A percentile compares a stretch with the other conserved stretches of the same genome.
Evolutionary conservation across 2,329 filamentous ascomycete species (phyloP).

Genomic region (Exophiala spinifera): DNA sequence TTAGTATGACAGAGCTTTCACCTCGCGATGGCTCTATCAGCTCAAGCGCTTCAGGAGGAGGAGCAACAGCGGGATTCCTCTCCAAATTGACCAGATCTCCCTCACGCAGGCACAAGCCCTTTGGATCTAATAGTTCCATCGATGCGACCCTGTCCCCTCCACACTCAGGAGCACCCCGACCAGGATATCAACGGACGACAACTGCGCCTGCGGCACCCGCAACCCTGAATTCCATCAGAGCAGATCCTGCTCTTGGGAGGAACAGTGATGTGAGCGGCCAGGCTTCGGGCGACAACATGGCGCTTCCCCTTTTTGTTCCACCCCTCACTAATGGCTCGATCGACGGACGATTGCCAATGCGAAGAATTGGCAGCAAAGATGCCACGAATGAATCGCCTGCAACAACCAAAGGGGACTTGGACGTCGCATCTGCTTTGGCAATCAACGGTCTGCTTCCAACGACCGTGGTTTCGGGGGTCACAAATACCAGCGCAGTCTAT

Average conservation of each 20-base stretch:
- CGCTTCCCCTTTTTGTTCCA: conserved; percentile 6
- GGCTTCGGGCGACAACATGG: conserved; percentile 15
- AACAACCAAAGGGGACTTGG: conserved; percentile 9
- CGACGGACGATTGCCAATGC: conserved; percentile 7
- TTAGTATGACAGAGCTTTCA: conserved; percentile 22
- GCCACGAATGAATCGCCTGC: background rate
- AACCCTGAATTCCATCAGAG: conserved; percentile 13
- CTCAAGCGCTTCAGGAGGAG: conserved; percentile 20
- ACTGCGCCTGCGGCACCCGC: conserved; percentile 20
- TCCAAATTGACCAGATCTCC: conserved; percentile 29
- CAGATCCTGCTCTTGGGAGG: conserved; percentile 15
- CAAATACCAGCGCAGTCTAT: conserved; percentile 42
- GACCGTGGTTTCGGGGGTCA: background rate
- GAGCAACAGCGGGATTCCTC: conserved; percentile 21
- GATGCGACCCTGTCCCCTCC: conserved; percentile 21
- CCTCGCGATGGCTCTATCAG: conserved; percentile 20
- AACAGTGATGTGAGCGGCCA: conserved; percentile 21
- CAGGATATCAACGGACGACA: conserved; percentile 17
- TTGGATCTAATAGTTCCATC: conserved; percentile 23
- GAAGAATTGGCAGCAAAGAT: conserved; percentile 13
- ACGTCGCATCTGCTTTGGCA: conserved; percentile 14
- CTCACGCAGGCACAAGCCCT: conserved; percentile 26
- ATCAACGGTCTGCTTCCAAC: conserved; percentile 20
- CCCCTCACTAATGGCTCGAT: conserved; percentile 5
- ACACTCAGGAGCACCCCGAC: conserved; percentile 14